Conservation (phyloP, 805 yeast species). For the Metschnikowia amazonensis region DNA sequence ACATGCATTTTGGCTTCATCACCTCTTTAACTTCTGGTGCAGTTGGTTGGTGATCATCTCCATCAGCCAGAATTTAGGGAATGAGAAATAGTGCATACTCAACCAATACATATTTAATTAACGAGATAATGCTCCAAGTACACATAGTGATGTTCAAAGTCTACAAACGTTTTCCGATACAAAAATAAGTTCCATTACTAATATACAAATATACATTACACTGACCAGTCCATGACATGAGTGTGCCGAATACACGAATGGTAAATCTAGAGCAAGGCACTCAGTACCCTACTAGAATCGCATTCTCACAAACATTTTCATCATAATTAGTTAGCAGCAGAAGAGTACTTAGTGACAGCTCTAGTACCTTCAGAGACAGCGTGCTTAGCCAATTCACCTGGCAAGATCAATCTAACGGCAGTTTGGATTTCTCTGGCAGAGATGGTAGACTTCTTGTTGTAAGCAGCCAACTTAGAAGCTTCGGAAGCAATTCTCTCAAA, state of each 20-base stretch:
- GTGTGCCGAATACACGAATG: slow-evolving; percentile 17
- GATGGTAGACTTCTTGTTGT: slow-evolving; percentile 38
- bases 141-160: background rate
- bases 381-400: slow-evolving; percentile 40
- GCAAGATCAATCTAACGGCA: slow-evolving; percentile 38
- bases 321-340: slow-evolving; percentile 31
- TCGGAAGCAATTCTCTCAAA: slow-evolving; percentile 37
- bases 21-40: slow-evolving; percentile 62
- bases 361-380: slow-evolving; percentile 40
- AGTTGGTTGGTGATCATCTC: slow-evolving; percentile 41
- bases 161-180: slow-evolving; percentile 5
- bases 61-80: slow-evolving; percentile 3
- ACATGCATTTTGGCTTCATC: slow-evolving; percentile 82
- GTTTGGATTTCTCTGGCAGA: slow-evolving; percentile 39
- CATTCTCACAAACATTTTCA: slow-evolving; percentile 16
- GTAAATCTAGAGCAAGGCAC: slow-evolving; percentile 14
- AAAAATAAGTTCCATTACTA: slow-evolving; percentile 23
- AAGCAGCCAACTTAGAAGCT: slow-evolving; percentile 39
- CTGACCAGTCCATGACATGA: slow-evolving; percentile 17
- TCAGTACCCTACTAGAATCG: slow-evolving; percentile 13
- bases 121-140: background rate
- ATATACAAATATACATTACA: slow-evolving; percentile 23
- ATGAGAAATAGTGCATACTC: background rate
- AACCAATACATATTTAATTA: background rate
- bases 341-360: slow-evolving; percentile 39